A percentile compares a stretch with the other conserved stretches of the same genome.
These are phyloP conservation scores for Yamadazyma ubonensis DNA, from an alignment of 805 yeast species.

Conservation along the genomic window DNA sequence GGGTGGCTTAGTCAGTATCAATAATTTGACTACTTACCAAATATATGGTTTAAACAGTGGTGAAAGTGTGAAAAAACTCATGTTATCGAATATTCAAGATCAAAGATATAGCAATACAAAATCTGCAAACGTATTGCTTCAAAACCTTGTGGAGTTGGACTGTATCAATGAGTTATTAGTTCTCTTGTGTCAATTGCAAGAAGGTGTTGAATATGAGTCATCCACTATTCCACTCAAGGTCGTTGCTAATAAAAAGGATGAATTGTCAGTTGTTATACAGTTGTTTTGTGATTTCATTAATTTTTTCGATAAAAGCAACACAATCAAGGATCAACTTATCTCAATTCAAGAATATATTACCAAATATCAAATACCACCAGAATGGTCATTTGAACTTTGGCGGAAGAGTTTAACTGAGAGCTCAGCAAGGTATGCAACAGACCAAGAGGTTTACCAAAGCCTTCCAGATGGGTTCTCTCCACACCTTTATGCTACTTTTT, in stretches of 20 bases:
- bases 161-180: conserved; percentile 64
- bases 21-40: conserved; percentile 66
- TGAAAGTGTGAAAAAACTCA: conserved; percentile 51
- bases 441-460: background rate
- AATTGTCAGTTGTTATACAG: conserved; percentile 62
- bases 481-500: conserved; percentile 59
- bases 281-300: conserved; percentile 57
- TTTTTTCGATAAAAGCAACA: conserved; percentile 41
- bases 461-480: conserved; percentile 22
- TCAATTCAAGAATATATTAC: conserved; percentile 41
- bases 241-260: conserved; percentile 70
- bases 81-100: conserved; percentile 60
- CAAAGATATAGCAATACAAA: conserved; percentile 45
- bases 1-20: conserved; percentile 74
- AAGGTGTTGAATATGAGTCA: conserved; percentile 35
- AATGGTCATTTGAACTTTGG: conserved; percentile 82
- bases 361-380: conserved; percentile 46
- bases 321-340: conserved; percentile 34
- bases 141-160: conserved; percentile 42
- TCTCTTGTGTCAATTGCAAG: conserved; percentile 51
- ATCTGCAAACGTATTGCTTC: conserved; percentile 53
- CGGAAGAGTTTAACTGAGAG: conserved; percentile 34
- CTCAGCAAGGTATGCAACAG: background rate
- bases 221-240: conserved; percentile 60
- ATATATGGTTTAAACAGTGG: conserved; percentile 67